Conservation (phyloP, 2,329 filamentous ascomycete species). For the Sporothrix dimorphospora region DNA sequence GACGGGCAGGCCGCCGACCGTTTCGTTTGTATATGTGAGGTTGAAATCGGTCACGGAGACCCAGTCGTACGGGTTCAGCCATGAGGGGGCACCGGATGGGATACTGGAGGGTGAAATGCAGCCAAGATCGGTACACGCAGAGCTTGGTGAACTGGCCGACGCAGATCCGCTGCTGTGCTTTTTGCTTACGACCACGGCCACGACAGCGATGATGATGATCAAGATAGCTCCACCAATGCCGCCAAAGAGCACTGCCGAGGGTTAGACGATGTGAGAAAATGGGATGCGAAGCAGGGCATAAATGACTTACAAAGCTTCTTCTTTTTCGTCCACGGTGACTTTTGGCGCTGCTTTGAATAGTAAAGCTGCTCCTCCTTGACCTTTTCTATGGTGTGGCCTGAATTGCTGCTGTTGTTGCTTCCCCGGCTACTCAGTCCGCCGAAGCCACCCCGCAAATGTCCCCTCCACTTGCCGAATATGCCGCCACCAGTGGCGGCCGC, state of each 20-base stretch:
- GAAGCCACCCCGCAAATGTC: slow-evolving; percentile 47
- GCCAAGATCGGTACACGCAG: slow-evolving; percentile 52
- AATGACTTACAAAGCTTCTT: slow-evolving; percentile 63
- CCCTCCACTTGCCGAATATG: background rate
- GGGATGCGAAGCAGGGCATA: background rate
- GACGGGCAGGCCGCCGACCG: slow-evolving; percentile 82
- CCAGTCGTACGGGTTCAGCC: slow-evolving; percentile 90
- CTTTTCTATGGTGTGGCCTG: slow-evolving; percentile 51
- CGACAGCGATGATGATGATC: slow-evolving; percentile 68
- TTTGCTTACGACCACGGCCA: slow-evolving; percentile 65
- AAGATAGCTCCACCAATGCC: slow-evolving; percentile 58
- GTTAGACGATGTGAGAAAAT: background rate
- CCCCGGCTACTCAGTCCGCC: slow-evolving; percentile 50
- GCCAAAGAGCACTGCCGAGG: slow-evolving; percentile 56
- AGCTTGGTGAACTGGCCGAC: slow-evolving; percentile 34
- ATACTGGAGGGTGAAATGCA: slow-evolving; percentile 60
- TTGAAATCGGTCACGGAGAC: slow-evolving; percentile 90
- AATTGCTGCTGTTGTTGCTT: slow-evolving; percentile 52
- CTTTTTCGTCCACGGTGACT: slow-evolving; percentile 45
- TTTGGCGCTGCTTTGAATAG: slow-evolving; percentile 40
- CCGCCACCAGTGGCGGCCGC: background rate
- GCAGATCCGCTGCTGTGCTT: slow-evolving; percentile 48
- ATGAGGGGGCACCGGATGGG: slow-evolving; percentile 68
- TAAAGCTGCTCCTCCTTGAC: slow-evolving; percentile 54
- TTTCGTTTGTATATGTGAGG: slow-evolving; percentile 84